Evolutionary conservation across 2,329 filamentous ascomycete species (phyloP).

Genomic region (Seiridium unicorne): DNA sequence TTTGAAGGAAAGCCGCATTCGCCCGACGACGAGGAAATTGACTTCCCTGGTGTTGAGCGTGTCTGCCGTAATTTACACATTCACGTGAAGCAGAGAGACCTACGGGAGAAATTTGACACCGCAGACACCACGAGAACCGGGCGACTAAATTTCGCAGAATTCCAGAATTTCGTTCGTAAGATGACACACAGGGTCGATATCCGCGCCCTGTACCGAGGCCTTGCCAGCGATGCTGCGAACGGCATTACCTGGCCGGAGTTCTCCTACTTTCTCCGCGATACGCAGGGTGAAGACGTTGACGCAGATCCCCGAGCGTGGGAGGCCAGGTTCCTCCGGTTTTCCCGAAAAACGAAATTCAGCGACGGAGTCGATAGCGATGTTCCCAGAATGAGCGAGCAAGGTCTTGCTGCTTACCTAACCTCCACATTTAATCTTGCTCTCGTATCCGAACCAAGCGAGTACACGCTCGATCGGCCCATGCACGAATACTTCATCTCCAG

Average conservation of each 20-base stretch:
- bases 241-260: slow-evolving; percentile 76
- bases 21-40: slow-evolving; percentile 67
- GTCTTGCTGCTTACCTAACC: slow-evolving; percentile 74
- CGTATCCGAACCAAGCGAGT: slow-evolving; percentile 56
- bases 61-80: slow-evolving; percentile 91
- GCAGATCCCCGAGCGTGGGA: slow-evolving; percentile 67
- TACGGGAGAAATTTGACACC: slow-evolving; percentile 71
- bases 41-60: slow-evolving; percentile 75
- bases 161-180: slow-evolving; percentile 77
- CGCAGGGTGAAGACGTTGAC: slow-evolving; percentile 75
- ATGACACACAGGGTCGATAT: slow-evolving; percentile 86
- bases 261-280: slow-evolving; percentile 67
- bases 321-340: slow-evolving; percentile 67
- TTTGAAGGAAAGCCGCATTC: slow-evolving; percentile 50
- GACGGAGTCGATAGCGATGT: slow-evolving; percentile 44
- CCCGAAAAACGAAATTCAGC: slow-evolving; percentile 53
- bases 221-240: slow-evolving; percentile 55
- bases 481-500: slow-evolving; percentile 99
- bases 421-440: slow-evolving; percentile 73
- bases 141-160: slow-evolving; percentile 74
- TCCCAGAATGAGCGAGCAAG: slow-evolving; percentile 71
- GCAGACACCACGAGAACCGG: slow-evolving; percentile 66
- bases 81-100: slow-evolving; percentile 74
- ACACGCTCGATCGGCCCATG: slow-evolving; percentile 74
- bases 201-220: slow-evolving; percentile 65